Base-by-base conservation (phyloP, 176 grass and related monocot genomes). In the Rhipidocladum racemiflorum region DNA sequence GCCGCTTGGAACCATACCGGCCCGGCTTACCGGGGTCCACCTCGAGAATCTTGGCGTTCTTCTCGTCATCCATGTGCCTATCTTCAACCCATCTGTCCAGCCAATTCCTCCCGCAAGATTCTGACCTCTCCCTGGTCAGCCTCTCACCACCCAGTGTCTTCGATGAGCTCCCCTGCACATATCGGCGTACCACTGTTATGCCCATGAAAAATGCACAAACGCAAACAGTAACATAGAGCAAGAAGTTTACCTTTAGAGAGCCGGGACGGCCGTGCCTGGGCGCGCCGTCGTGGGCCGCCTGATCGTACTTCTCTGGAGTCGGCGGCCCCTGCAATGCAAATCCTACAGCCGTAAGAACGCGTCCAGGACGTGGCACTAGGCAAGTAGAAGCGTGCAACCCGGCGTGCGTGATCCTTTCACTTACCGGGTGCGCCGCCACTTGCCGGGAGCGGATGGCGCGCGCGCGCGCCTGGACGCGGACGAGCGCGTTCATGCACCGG, bases 401-500 rank as follows among this genome's bases (percentile, higher is more conserved):
- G 15, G 12, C 0, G 10, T 2, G 62, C n/a, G 9, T 25, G 64
- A 20, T 17, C 4, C 18, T 48, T 27, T 40, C 4, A 38, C 20
- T 34, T 29, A 87, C 87, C 66, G 43, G 81, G 53, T 70, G 80
- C 29, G 53, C 82, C 50, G 53, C 20, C 24, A 1, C 79, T 34
- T 78, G 74, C 27, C 86, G 79, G 23, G 86, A 89, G 32, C 80
- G 84, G 70, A 82, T 84, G 9, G 90, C 86, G 28, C 92, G 86
- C 4, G 96, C 93, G 24, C 91, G 88, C 25, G 89, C 61, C 83
- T 99, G 96, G 43, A 93, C 93, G 42, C 96, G 82, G 28, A 91
- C 87, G 76, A 99, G 85, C 6, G 96, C 96, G 55, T 95, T 87
- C 96, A 99, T 99, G 96, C 96, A 93, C 29, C 96, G 91, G 25